Percentiles rank a stretch among this genome's conserved stretches.
These are phyloP conservation scores for Periglandula ipomoeae DNA, from an alignment of 2,329 filamentous ascomycete genomes.

Conservation along the genomic window DNA sequence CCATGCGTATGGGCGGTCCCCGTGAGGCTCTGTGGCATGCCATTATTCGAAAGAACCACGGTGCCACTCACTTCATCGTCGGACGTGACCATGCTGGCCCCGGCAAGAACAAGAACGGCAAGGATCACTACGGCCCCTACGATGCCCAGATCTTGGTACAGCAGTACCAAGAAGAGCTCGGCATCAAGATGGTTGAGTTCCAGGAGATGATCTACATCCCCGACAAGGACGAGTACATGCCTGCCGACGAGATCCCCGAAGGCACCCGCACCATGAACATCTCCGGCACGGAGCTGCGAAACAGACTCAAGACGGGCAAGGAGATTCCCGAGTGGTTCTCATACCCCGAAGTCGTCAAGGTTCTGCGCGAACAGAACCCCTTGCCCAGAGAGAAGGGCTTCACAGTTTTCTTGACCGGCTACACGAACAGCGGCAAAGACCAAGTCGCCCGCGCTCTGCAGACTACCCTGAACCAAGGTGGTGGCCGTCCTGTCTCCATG, in stretches of 20 bases:
- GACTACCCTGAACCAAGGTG: slow-evolving; percentile 96
- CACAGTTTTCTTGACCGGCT: slow-evolving; percentile 95
- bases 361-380: slow-evolving; percentile 93
- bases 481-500: slow-evolving; percentile 87
- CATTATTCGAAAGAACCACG: slow-evolving; percentile 99
- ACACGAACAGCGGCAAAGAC: slow-evolving; percentile 95
- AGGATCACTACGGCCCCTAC: slow-evolving; percentile 97
- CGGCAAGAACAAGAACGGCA: slow-evolving; percentile 94
- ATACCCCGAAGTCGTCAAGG: slow-evolving; percentile 95
- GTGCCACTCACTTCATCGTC: slow-evolving; percentile 98
- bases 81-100: slow-evolving; percentile 97
- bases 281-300: slow-evolving; percentile 82
- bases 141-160: slow-evolving; percentile 94
- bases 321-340: slow-evolving; percentile 99
- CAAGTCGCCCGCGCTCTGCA: slow-evolving; percentile 91
- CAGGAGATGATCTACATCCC: slow-evolving; percentile 99
- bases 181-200: slow-evolving; percentile 98
- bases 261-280: slow-evolving; percentile 83
- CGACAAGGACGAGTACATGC: slow-evolving; percentile 92
- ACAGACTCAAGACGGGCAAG: slow-evolving; percentile 80
- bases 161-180: slow-evolving; percentile 92
- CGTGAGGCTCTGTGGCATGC: slow-evolving; percentile 99
- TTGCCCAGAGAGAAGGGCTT: slow-evolving; percentile 88
- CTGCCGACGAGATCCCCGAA: slow-evolving; percentile 78
- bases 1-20: slow-evolving; percentile 98